Base-by-base conservation (phyloP, 768 basidiomycete species). In the Leccinum subgranulosum region DNA sequence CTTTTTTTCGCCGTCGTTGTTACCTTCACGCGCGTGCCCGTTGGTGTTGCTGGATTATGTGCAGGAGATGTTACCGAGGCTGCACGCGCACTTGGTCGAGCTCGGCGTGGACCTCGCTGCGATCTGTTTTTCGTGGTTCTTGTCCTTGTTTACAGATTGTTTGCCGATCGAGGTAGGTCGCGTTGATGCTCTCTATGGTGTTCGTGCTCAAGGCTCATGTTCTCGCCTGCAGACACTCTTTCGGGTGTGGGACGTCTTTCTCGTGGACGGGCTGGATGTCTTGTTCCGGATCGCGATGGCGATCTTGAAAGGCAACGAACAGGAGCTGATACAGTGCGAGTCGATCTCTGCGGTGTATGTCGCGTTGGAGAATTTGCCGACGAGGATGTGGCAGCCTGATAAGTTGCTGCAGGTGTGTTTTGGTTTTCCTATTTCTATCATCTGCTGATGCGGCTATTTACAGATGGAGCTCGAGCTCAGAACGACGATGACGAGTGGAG, bases 121-220 rank as follows among this genome's bases (percentile, higher is more conserved):
- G 0, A 93, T 98, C 59, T 97, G 94, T 59, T 99, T 99, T 77
- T 96, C 94, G 12, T 99, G 97, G 97, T 97, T 98, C 74, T 14
- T 47, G 46, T 25, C 23, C 4, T 2, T 99, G 21, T 98, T 98
- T 67, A 97, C 95, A 0, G 94, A 97, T 64, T 96, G 95, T 68
- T 76, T 98, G 8, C 96, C 96, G 11, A 91, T 98, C 27, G 94
- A 96, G 83, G 94, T 94, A 56, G 31, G 80, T 69, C 21, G n/a
- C 28, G 27, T 49, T 43, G n/a, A 43, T n/a, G 29, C 31, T 23
- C 53, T 29, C 14, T n/a, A n/a, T n/a, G n/a, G n/a, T n/a, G n/a
- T n/a, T 34, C 34, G 7, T 36, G 33, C 0, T 34, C 12, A 14
- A 6, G 3, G 15, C 34, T 36, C 15, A 36, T 12, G 29, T 10